A percentile compares a stretch with the other conserved stretches of the same genome.
Evolutionary conservation across 2,329 filamentous ascomycete genomes (phyloP).

Genomic region (Paraphoma chrysanthemicola): DNA sequence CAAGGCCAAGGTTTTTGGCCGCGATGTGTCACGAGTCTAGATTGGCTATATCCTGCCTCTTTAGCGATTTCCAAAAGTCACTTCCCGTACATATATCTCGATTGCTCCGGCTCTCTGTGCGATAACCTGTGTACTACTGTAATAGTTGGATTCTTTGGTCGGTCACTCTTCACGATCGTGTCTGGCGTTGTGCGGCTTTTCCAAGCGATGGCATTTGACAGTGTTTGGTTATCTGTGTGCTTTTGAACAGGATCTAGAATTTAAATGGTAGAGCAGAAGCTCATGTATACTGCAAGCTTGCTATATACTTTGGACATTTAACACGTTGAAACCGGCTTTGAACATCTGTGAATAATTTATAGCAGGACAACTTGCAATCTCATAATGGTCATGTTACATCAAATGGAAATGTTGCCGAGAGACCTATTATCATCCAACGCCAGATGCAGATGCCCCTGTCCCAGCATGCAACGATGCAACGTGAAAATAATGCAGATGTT

Average conservation of each 20-base stretch:
- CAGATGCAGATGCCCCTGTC: neutral
- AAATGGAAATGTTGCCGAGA: too few species aligned
- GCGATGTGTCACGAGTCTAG: constrained; percentile 83
- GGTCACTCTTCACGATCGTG: neutral
- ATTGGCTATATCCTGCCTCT: neutral
- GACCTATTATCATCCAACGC: neutral
- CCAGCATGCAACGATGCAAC: neutral
- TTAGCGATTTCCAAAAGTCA: neutral
- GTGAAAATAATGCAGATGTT: neutral
- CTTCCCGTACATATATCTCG: constrained; percentile 3
- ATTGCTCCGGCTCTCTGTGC: neutral
- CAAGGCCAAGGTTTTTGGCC: constrained; percentile 95
- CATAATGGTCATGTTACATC: neutral
- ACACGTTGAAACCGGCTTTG: too few species aligned
- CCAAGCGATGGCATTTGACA: neutral
- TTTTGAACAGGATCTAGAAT: neutral
- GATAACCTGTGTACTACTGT: neutral
- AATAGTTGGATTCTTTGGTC: neutral
- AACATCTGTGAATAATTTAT: too few species aligned
- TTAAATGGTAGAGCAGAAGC: neutral
- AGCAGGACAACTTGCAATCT: neutral
- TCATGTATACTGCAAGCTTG: neutral
- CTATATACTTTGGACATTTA: too few species aligned
- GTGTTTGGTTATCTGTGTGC: neutral
- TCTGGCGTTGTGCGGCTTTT: neutral